These are phyloP conservation scores for Wickerhamomyces chambardii DNA, from an alignment of 805 yeast genomes.

Conservation along the genomic window DNA sequence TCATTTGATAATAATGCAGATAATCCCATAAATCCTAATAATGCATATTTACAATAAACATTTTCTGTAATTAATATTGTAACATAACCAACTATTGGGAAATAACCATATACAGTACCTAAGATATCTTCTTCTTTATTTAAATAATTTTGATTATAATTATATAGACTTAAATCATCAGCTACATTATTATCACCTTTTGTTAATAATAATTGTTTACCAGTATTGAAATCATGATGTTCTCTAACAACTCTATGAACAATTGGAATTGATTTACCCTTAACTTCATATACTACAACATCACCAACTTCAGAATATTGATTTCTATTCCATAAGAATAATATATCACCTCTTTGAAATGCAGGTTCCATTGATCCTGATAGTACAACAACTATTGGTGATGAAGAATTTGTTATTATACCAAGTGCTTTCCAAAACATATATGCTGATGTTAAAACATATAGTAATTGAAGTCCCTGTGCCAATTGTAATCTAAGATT, in stretches of 20 bases:
- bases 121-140: conserved; percentile 71
- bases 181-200: conserved; percentile 95
- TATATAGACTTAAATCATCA: conserved; percentile 83
- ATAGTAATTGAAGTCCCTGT: conserved; percentile 65
- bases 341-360: conserved; percentile 93
- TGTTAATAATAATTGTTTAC: conserved; percentile 66
- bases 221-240: conserved; percentile 38
- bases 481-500: conserved; percentile 49
- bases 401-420: conserved; percentile 68
- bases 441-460: conserved; percentile 82
- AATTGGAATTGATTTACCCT: conserved; percentile 80
- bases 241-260: conserved; percentile 92
- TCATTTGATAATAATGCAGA: conserved; percentile 58
- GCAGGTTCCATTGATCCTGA: conserved; percentile 99
- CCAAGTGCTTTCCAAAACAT: conserved; percentile 86
- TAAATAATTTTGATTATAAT: conserved; percentile 65
- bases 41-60: conserved; percentile 67
- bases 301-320: conserved; percentile 71
- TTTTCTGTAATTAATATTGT: conserved; percentile 90
- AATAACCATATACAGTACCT: conserved; percentile 88
- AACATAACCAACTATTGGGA: conserved; percentile 84
- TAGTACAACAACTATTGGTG: conserved; percentile 93
- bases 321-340: conserved; percentile 86
- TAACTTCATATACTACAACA: conserved; percentile 83
- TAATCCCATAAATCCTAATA: conserved; percentile 68